Evolutionary conservation across 2,329 filamentous ascomycete species (phyloP), one percentile per base, ranked within the genome.

Genomic region (Monilinia fructicola): DNA sequence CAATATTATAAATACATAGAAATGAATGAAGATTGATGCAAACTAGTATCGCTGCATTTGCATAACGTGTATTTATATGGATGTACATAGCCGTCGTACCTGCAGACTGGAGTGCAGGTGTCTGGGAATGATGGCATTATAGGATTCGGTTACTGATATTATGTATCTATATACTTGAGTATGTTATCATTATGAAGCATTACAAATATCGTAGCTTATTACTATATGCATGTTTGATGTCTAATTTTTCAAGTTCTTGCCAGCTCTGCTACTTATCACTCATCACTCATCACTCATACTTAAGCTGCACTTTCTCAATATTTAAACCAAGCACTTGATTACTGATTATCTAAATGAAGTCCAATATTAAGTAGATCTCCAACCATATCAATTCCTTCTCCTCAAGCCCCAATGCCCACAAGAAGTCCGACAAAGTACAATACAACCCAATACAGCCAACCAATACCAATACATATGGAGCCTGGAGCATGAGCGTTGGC

Each of bases 1-100:
- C 38, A 12, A 55, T 55, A 14, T 48, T 21, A 21, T 18, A 54
- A 64, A 31, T 54, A 1, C 28, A 60, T 23, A 3, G 6, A 6
- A 35, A 14, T 26, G 48, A 50, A 50, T 60, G 44, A 23, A 60
- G 56, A 60, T 60, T 26, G 28, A 60, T 50, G 56, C 21, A 28
- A 16, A 60, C 21, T 23, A 35, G 12, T 31, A 14, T n/a, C 7
- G 5, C 5, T 31, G 9, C 42, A 4, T 38, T n/a, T 56, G 53
- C 53, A 40, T 50, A 28, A 40, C 35, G 48, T 26, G 28, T 64
- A 18, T 35, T 42, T 50, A 55, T 28, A 11, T 26, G 50, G 26
- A 26, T 48, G 52, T 56, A 52, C 52, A 38, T 64, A 59, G 21
- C 62, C 53, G 62, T 58, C 31, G 53, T 64, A 50, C 53, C 62